A percentile compares a stretch with the other conserved stretches of the same genome.
phyloP scores from a whole-genome alignment of 2,329 filamentous ascomycete species.

The Cryphonectria carpinicola region DNA sequence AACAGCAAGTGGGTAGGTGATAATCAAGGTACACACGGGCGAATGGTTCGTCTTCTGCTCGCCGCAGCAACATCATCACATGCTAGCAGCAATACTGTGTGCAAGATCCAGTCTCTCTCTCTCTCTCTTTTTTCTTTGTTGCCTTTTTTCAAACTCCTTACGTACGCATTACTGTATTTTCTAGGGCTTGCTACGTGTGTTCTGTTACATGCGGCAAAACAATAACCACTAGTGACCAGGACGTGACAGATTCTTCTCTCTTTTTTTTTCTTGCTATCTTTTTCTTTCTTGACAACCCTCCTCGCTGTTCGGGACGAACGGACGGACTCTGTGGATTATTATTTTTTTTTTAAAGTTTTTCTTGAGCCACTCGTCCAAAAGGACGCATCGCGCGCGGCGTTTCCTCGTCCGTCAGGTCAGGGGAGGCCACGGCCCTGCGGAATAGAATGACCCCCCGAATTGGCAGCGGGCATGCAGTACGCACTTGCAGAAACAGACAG shows the following conservation, averaged over 20 bases:
- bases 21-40: background rate
- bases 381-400: background rate
- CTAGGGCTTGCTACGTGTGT: background rate
- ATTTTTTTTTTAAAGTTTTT: too few species aligned
- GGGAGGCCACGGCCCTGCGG: background rate
- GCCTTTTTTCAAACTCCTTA: background rate
- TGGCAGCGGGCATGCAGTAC: conserved; percentile 1
- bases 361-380: background rate
- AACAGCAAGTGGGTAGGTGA: background rate
- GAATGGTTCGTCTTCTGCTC: background rate
- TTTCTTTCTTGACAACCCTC: background rate
- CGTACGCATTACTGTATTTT: background rate
- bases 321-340: background rate
- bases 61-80: background rate
- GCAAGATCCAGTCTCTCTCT: background rate
- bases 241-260: background rate
- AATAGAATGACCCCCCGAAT: background rate
- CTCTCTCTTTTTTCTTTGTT: background rate
- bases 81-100: background rate
- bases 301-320: background rate
- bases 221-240: background rate
- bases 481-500: background rate
- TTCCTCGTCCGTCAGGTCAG: background rate
- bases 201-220: background rate
- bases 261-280: background rate